Percentiles rank a stretch among this genome's conserved stretches.
Conservation (phyloP, 768 basidiomycete genomes). For the Termitomyces sp. region DNA sequence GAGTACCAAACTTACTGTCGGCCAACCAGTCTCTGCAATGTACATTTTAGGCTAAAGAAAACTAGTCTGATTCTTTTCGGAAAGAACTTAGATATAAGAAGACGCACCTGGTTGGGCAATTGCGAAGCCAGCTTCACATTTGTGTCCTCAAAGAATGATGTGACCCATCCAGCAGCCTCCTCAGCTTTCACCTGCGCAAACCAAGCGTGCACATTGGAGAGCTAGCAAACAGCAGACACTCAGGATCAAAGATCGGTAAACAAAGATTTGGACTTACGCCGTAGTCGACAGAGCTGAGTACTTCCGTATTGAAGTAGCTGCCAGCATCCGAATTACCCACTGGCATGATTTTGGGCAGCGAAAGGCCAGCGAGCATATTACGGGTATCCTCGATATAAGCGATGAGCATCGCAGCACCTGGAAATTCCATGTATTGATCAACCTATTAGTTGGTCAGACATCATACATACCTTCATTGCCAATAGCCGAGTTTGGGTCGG, state of each 20-base stretch:
- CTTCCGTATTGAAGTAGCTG: constrained; percentile 66
- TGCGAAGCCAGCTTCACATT: constrained; percentile 55
- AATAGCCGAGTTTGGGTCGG: constrained; percentile 51
- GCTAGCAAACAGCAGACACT: constrained; percentile 27
- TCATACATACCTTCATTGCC: constrained; percentile 36
- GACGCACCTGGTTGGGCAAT: constrained; percentile 51
- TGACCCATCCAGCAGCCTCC: constrained; percentile 80
- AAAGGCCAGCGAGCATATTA: constrained; percentile 45
- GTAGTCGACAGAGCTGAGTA: constrained; percentile 60
- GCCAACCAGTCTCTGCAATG: constrained; percentile 89
- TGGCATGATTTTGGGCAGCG: constrained; percentile 54
- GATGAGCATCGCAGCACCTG: constrained; percentile 56
- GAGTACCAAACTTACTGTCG: constrained; percentile 53
- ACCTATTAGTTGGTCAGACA: not conserved
- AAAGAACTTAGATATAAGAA: not conserved
- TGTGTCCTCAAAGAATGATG: constrained; percentile 63
- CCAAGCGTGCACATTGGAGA: constrained; percentile 95
- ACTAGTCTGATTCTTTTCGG: not conserved
- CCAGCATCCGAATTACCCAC: constrained; percentile 88
- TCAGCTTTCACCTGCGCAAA: constrained; percentile 74
- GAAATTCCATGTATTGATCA: not conserved
- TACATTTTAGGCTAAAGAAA: constrained; percentile 58
- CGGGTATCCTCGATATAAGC: constrained; percentile 63
- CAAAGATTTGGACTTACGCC: constrained; percentile 40
- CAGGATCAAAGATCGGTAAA: not conserved